Conservation (phyloP, 1,284 basidiomycete genomes). For the Ganoderma resinaceum region DNA sequence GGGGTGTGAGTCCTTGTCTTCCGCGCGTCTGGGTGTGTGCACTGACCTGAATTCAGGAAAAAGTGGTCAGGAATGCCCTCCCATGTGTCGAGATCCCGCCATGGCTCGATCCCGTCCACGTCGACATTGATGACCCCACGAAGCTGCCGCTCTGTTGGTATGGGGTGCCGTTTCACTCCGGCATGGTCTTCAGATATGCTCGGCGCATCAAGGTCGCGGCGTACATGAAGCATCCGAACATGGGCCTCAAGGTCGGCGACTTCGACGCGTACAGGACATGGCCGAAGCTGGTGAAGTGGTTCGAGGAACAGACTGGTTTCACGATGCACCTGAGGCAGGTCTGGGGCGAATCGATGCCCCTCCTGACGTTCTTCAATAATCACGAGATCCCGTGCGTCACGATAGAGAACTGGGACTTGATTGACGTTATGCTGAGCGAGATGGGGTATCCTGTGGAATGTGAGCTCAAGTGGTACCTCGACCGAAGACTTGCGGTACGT, state of each 20-base stretch:
- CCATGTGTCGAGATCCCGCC: background rate
- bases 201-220: background rate
- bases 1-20: background rate
- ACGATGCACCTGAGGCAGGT: background rate
- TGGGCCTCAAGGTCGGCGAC: background rate
- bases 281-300: background rate
- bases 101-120: background rate
- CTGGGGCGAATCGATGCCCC: background rate
- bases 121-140: background rate
- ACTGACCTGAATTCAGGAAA: background rate
- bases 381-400: background rate
- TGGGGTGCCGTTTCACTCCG: background rate
- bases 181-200: background rate
- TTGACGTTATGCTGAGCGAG: background rate
- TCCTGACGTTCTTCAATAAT: background rate
- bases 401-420: background rate
- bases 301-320: background rate
- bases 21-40: background rate
- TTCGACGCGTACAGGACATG: background rate
- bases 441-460: background rate
- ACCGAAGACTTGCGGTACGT: background rate
- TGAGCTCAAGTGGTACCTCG: background rate
- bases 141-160: slow-evolving; percentile 1
- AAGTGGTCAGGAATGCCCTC: background rate
- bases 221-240: background rate